Percentiles rank a stretch among this genome's conserved stretches.
Evolutionary conservation across 1,139 yeast species (phyloP).

Genomic region (Protomyces inundatus): DNA sequence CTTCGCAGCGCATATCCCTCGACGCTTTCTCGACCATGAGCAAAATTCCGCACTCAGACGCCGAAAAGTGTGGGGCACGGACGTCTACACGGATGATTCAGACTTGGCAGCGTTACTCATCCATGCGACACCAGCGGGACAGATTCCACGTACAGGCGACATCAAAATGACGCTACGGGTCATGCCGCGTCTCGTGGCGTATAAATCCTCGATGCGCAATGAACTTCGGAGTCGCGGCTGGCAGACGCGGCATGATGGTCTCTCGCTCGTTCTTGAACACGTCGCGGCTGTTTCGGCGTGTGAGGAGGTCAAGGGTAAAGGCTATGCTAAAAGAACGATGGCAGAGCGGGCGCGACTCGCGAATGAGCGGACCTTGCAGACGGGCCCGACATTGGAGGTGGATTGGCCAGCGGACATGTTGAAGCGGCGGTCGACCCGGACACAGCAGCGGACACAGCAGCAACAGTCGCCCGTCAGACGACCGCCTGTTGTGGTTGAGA

Average conservation of each 20-base stretch:
- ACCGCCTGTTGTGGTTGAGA: not conserved
- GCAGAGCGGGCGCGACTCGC: slow-evolving; percentile 1
- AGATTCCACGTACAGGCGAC: slow-evolving; percentile 46
- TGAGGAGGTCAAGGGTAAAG: slow-evolving; percentile 11
- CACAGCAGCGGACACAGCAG: not conserved
- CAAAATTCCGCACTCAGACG: slow-evolving; percentile 12
- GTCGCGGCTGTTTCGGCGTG: slow-evolving; percentile 6
- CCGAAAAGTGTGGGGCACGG: slow-evolving; percentile 85
- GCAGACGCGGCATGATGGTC: slow-evolving; percentile 64
- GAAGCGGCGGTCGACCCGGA: not conserved
- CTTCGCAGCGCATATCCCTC: slow-evolving; percentile 4
- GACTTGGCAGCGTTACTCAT: slow-evolving; percentile 69
- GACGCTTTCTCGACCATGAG: slow-evolving; percentile 6
- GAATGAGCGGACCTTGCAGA: not conserved
- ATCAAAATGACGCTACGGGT: slow-evolving; percentile 55
- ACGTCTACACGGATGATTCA: slow-evolving; percentile 86
- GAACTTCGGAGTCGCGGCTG: slow-evolving; percentile 73
- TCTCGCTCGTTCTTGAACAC: slow-evolving; percentile 52
- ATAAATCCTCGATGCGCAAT: slow-evolving; percentile 59
- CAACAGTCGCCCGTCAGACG: not conserved
- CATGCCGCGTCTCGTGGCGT: slow-evolving; percentile 60
- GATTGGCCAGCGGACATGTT: slow-evolving; percentile 10
- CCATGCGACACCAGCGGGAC: slow-evolving; percentile 54
- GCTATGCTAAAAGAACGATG: slow-evolving; percentile 3
- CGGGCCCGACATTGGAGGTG: not conserved